Evolutionary conservation across 345 rosid genomes (phyloP).

Genomic region (Garcia nutans): DNA sequence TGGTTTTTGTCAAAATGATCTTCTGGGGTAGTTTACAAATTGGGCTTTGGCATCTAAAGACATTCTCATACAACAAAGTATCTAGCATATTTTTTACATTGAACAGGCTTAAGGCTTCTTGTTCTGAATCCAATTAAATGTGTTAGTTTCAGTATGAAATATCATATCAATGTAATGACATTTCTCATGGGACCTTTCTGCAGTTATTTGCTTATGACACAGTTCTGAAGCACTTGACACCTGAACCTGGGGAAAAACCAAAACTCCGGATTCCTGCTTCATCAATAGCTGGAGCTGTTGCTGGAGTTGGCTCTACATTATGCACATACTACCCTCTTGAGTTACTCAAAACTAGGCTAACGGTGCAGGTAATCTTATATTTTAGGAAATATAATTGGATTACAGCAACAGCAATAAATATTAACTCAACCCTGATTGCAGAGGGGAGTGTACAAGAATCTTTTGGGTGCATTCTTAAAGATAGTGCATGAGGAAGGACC

Average conservation of each 20-base stretch:
- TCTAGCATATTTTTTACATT: too few relatives aligned
- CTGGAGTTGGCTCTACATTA: conserved; percentile 86
- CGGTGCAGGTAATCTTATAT: conserved; percentile 58
- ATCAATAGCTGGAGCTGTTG: conserved; percentile 81
- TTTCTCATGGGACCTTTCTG: conserved; percentile 10
- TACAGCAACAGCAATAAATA: background rate
- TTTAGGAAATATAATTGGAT: background rate
- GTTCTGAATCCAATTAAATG: background rate
- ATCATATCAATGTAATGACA: background rate
- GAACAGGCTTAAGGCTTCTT: background rate
- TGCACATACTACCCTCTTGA: conserved; percentile 92
- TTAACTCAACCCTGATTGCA: conserved; percentile 3
- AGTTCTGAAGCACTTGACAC: conserved; percentile 64
- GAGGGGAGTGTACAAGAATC: conserved; percentile 28
- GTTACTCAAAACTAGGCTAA: conserved; percentile 79
- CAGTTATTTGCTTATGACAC: conserved; percentile 90
- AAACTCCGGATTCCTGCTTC: conserved; percentile 75
- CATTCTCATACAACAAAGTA: background rate
- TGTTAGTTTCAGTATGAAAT: background rate
- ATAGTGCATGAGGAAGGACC: conserved; percentile 27
- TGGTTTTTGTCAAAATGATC: background rate
- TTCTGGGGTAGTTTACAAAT: too few relatives aligned
- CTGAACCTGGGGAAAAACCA: conserved; percentile 58
- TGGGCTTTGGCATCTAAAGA: background rate
- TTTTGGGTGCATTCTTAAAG: conserved; percentile 22